These are phyloP conservation scores for Ormosia emarginata DNA, from an alignment of 306 rosid genomes.

Conservation along the genomic window DNA sequence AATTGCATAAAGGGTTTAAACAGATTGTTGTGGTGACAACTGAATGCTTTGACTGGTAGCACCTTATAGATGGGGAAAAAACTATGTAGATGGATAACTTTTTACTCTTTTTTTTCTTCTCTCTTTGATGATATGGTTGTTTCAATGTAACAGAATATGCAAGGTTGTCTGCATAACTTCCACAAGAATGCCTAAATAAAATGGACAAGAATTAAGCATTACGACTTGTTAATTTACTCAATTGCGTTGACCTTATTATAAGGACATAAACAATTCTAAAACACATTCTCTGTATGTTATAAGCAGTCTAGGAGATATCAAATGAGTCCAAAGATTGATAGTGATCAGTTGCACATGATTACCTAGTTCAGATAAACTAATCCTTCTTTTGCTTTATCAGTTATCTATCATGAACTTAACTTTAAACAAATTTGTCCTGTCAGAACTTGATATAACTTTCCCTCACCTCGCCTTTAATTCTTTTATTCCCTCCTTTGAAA, in stretches of 20 bases:
- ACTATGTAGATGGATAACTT: too few species aligned
- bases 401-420: constrained; percentile 9
- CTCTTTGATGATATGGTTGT: too few species aligned
- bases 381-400: constrained; percentile 4
- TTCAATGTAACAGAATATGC: neutral
- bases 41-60: too few species aligned
- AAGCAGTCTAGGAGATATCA: too few species aligned
- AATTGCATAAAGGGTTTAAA: too few species aligned
- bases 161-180: neutral
- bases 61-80: too few species aligned
- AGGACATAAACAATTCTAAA: constrained; percentile 38
- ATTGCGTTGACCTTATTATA: constrained; percentile 56
- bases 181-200: neutral
- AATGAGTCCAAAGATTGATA: constrained; percentile 71
- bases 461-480: too few species aligned
- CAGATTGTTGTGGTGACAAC: too few species aligned
- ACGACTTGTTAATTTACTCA: constrained; percentile 15
- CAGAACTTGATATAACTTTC: constrained; percentile 17
- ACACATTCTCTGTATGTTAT: too few species aligned
- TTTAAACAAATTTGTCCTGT: constrained; percentile 27
- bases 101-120: too few species aligned
- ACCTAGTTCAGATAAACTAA: constrained; percentile 48
- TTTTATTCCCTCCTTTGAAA: too few species aligned
- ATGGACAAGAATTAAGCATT: neutral
- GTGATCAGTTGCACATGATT: constrained; percentile 64